Percentiles rank a stretch among this genome's conserved stretches.
Evolutionary conservation across 331 rosid genomes (phyloP).

Genomic region (Pyrus hybrid): DNA sequence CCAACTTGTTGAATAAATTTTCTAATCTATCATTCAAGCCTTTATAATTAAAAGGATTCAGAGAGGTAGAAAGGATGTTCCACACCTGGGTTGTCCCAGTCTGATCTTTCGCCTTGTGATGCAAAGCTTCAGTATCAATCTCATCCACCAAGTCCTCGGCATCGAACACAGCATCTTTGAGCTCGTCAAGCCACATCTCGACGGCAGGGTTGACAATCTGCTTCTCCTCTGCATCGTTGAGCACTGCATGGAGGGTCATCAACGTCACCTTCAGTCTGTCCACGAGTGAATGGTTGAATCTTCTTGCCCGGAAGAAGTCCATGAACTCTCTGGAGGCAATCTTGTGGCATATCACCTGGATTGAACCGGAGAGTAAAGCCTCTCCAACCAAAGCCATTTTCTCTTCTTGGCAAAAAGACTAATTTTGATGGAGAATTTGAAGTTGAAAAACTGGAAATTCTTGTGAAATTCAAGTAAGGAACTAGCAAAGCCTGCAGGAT

Average conservation of each 20-base stretch:
- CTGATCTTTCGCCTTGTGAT: background rate
- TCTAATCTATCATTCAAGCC: background rate
- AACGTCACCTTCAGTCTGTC: background rate
- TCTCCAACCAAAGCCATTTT: no score
- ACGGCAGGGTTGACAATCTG: conserved; percentile 7
- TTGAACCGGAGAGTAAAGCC: no score
- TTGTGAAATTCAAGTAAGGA: no score
- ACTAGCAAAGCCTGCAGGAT: no score
- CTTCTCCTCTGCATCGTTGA: conserved; percentile 26
- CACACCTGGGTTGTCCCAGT: background rate
- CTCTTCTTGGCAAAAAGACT: no score
- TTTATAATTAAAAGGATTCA: background rate
- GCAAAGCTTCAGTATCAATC: background rate
- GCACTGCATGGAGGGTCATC: background rate
- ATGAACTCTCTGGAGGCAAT: no score
- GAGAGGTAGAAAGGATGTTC: background rate
- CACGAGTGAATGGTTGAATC: background rate
- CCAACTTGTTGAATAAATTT: background rate
- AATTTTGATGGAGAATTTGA: no score
- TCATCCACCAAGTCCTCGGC: conserved; percentile 16
- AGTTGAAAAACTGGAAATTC: no score
- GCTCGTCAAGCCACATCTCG: background rate
- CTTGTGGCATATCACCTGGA: no score
- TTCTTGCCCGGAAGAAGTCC: no score
- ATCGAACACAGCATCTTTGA: background rate